Percentiles rank a stretch among this genome's conserved stretches.
Evolutionary conservation across 2,329 filamentous ascomycete genomes (phyloP).

Genomic region (Xylaria sp.): DNA sequence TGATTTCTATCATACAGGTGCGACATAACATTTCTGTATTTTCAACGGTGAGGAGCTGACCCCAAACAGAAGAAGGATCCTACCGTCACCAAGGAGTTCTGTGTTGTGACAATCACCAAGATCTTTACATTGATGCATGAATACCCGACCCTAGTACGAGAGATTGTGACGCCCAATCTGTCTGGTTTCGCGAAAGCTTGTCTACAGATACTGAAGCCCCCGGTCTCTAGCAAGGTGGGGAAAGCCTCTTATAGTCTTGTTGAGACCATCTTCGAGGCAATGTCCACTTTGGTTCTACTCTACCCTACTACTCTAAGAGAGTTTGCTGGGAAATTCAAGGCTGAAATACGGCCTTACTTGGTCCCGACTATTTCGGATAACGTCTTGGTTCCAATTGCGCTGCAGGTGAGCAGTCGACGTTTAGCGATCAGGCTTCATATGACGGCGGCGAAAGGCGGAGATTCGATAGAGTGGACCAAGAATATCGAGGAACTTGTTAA

Average conservation of each 20-base stretch:
- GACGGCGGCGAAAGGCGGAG: slow-evolving; percentile 82
- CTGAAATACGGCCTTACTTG: slow-evolving; percentile 67
- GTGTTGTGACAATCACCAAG: slow-evolving; percentile 79
- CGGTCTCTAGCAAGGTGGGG: slow-evolving; percentile 51
- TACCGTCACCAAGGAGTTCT: slow-evolving; percentile 77
- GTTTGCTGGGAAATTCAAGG: slow-evolving; percentile 73
- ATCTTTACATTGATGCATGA: slow-evolving; percentile 86
- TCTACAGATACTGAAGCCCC: slow-evolving; percentile 69
- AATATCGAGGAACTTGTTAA: slow-evolving; percentile 69
- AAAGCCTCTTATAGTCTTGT: slow-evolving; percentile 62
- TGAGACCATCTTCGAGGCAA: slow-evolving; percentile 75
- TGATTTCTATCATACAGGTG: slow-evolving; percentile 79
- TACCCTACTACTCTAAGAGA: slow-evolving; percentile 87
- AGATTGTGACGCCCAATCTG: slow-evolving; percentile 86
- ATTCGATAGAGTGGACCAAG: slow-evolving; percentile 81
- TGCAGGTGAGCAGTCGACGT: slow-evolving; percentile 68
- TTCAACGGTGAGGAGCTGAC: slow-evolving; percentile 12
- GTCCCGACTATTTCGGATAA: slow-evolving; percentile 69
- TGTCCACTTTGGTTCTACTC: slow-evolving; percentile 77
- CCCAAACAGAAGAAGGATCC: slow-evolving; percentile 77
- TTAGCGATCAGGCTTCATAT: slow-evolving; percentile 78
- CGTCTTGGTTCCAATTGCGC: slow-evolving; percentile 58
- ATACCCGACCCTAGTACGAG: slow-evolving; percentile 83
- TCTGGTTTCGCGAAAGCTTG: slow-evolving; percentile 78
- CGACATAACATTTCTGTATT: slow-evolving; percentile 29